A percentile compares a stretch with the other conserved stretches of the same genome.
Evolutionary conservation across 2,329 filamentous ascomycete genomes (phyloP).

Genomic region (Ophiostoma pallidulum): DNA sequence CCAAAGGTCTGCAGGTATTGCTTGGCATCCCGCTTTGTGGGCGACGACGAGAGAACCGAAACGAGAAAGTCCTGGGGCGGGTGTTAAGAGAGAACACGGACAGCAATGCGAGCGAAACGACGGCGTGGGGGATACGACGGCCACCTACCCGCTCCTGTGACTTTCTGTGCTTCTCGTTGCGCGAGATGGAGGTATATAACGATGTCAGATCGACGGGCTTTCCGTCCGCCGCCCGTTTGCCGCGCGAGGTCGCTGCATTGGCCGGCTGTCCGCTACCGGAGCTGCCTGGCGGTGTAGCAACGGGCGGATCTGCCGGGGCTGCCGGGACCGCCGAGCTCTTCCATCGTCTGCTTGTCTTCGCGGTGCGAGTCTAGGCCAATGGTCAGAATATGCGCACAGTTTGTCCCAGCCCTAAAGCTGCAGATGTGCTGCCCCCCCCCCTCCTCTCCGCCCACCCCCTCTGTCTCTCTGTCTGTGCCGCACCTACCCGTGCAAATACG

Average conservation of each 20-base stretch:
- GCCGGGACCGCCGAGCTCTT: constrained; percentile 9
- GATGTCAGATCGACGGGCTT: constrained; percentile 14
- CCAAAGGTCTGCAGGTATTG: constrained; percentile 84
- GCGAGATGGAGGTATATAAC: constrained; percentile 31
- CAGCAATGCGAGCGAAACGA: too few species aligned
- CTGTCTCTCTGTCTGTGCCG: too few species aligned
- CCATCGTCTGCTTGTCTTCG: constrained; percentile 11
- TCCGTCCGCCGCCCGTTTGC: neutral
- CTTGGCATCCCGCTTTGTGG: constrained; percentile 86
- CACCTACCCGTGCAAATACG: constrained; percentile 26
- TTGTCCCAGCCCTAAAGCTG: too few species aligned
- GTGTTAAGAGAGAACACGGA: neutral
- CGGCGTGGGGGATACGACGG: too few species aligned
- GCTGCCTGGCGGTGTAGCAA: too few species aligned
- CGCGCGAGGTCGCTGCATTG: neutral
- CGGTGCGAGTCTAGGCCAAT: constrained; percentile 8
- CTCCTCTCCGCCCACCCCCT: neutral
- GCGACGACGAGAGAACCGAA: constrained; percentile 76
- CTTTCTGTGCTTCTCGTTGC: constrained; percentile 37
- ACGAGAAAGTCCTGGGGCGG: constrained; percentile 65
- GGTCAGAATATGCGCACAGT: constrained; percentile 7
- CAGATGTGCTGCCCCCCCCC: too few species aligned
- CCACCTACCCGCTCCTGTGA: constrained; percentile 37
- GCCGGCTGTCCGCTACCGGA: neutral
- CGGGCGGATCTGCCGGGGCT: neutral